A percentile compares a stretch with the other conserved stretches of the same genome.
These are phyloP conservation scores for Sutorius eximius DNA, from an alignment of 1,284 basidiomycete species.

Conservation along the genomic window DNA sequence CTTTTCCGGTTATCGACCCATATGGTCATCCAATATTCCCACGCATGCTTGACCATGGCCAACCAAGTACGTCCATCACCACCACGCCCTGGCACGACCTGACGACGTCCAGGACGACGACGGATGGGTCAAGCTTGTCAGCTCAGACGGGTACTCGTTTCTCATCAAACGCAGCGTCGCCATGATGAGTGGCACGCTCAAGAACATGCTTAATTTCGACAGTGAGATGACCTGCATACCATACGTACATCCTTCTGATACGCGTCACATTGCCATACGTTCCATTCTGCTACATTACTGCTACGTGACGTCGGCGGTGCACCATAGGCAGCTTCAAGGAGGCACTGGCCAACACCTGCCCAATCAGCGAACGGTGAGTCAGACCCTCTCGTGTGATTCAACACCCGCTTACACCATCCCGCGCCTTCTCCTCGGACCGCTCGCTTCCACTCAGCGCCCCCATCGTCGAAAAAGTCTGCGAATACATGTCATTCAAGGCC, in stretches of 20 bases:
- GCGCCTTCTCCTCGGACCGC: neutral
- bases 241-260: conserved; percentile 12
- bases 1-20: conserved; percentile 19
- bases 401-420: conserved; percentile 3
- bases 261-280: neutral
- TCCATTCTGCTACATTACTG: conserved; percentile 15
- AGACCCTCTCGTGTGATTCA: neutral
- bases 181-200: conserved; percentile 50
- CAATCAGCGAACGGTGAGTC: conserved; percentile 48
- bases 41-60: conserved; percentile 9
- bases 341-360: conserved; percentile 47
- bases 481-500: conserved; percentile 80
- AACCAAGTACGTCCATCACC: conserved; percentile 16
- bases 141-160: conserved; percentile 53
- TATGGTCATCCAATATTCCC: conserved; percentile 16
- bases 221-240: conserved; percentile 23
- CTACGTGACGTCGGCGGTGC: conserved; percentile 5
- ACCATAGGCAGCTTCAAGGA: conserved; percentile 50
- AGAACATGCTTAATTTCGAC: conserved; percentile 40
- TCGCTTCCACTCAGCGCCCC: conserved; percentile 49
- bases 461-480: conserved; percentile 78
- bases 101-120: conserved; percentile 27
- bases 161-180: conserved; percentile 53
- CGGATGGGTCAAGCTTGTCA: conserved; percentile 55
- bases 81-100: neutral